Evolutionary conservation across 441 rosid genomes (phyloP).

Genomic region (Jatropha podagrica): DNA sequence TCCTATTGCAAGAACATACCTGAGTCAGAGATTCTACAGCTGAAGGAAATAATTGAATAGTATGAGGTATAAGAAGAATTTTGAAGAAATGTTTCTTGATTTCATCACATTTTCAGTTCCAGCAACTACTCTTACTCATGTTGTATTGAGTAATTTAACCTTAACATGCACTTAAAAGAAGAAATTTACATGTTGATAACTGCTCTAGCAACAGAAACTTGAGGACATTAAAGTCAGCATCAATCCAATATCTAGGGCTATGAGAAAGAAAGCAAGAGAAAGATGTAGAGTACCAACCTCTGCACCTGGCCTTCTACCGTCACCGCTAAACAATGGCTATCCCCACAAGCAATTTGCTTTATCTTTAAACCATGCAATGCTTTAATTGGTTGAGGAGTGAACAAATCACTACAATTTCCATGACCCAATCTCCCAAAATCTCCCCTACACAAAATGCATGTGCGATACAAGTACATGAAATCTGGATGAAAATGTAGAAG

Average conservation of each 20-base stretch:
- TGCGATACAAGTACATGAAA: background rate
- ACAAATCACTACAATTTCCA: constrained; percentile 90
- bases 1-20: background rate
- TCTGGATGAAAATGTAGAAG: background rate
- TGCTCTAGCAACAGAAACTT: background rate
- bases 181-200: background rate
- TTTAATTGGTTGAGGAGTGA: constrained; percentile 90
- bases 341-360: constrained; percentile 97
- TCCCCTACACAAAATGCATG: constrained; percentile 59
- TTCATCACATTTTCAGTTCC: background rate
- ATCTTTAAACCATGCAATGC: constrained; percentile 75
- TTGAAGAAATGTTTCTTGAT: background rate
- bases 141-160: background rate
- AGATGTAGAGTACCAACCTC: constrained; percentile 45
- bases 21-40: background rate
- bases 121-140: background rate
- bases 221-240: constrained; percentile 7
- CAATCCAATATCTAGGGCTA: background rate
- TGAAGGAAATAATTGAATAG: background rate
- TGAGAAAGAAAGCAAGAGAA: constrained; percentile 9
- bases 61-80: background rate
- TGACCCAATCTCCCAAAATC: constrained; percentile 99
- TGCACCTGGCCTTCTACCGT: constrained; percentile 87
- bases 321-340: constrained; percentile 95
- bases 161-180: constrained; percentile 8